Conservation (phyloP, 768 basidiomycete genomes). For the Leccinum arenicola region DNA sequence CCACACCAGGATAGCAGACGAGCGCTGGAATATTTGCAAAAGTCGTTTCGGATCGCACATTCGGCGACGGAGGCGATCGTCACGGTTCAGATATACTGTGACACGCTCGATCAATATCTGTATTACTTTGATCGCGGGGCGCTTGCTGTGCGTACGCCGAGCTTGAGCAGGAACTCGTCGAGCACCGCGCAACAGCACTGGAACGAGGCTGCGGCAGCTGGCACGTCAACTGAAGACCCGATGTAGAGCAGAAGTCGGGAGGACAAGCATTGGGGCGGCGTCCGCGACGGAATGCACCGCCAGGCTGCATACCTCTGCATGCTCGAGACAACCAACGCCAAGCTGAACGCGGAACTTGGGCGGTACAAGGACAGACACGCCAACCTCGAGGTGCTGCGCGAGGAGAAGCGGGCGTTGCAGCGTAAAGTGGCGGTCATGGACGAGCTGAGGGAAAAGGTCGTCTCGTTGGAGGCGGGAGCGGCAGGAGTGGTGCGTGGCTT, state of each 20-base stretch:
- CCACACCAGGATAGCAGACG: too few relatives aligned
- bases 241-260: constrained; percentile 24
- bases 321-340: constrained; percentile 58
- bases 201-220: constrained; percentile 32
- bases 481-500: constrained; percentile 50
- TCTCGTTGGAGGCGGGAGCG: constrained; percentile 49
- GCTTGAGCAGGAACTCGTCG: constrained; percentile 47
- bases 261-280: constrained; percentile 57
- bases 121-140: too few relatives aligned
- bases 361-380: constrained; percentile 52
- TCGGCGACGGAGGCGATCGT: too few relatives aligned
- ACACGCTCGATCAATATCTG: too few relatives aligned
- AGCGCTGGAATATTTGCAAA: too few relatives aligned
- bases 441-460: constrained; percentile 52
- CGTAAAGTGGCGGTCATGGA: constrained; percentile 48
- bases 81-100: too few relatives aligned
- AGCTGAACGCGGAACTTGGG: constrained; percentile 51
- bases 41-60: too few relatives aligned
- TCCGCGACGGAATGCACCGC: constrained; percentile 65
- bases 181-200: constrained; percentile 40
- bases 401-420: constrained; percentile 70
- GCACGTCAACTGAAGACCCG: constrained; percentile 19
- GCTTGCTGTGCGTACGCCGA: constrained; percentile 18
- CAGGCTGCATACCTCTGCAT: constrained; percentile 60
- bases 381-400: constrained; percentile 66